Evolutionary conservation across 164 flowering plant genomes (phyloP).

Genomic region (Stephania cephalantha): DNA sequence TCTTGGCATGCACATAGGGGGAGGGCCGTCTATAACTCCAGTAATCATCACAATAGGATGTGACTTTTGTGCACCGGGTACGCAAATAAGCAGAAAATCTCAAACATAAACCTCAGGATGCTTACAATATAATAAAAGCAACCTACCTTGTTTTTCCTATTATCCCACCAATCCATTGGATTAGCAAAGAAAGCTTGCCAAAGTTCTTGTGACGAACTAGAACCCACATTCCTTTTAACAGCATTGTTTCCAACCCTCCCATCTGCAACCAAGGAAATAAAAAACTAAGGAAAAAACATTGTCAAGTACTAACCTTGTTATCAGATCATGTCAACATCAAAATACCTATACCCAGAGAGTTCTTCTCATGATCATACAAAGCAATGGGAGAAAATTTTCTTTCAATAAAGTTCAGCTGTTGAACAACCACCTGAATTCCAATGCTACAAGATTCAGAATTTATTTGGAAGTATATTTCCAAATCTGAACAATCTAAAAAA

Average conservation of each 20-base stretch:
- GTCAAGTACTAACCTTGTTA: neutral
- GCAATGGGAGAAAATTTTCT: conserved; percentile 32
- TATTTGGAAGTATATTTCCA: neutral
- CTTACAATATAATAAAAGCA: neutral
- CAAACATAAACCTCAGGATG: neutral
- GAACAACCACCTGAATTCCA: conserved; percentile 64
- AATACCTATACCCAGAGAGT: conserved; percentile 34
- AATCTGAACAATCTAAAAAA: neutral
- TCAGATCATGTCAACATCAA: neutral
- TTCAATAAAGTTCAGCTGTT: conserved; percentile 72
- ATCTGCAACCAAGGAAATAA: conserved; percentile 29
- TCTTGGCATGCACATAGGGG: neutral
- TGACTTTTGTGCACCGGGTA: neutral
- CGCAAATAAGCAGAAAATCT: neutral
- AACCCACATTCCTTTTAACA: conserved; percentile 24
- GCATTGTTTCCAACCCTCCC: conserved; percentile 26
- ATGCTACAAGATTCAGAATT: conserved; percentile 11
- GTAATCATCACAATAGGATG: neutral
- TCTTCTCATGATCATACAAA: conserved; percentile 36
- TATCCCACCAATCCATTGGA: conserved; percentile 96
- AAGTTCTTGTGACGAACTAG: conserved; percentile 40
- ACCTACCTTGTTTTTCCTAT: conserved; percentile 75
- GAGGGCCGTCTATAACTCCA: neutral
- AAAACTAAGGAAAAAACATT: neutral
- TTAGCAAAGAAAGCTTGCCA: conserved; percentile 98